Base-by-base conservation (phyloP, 345 rosid species). In the Pugionium dolabratum region DNA sequence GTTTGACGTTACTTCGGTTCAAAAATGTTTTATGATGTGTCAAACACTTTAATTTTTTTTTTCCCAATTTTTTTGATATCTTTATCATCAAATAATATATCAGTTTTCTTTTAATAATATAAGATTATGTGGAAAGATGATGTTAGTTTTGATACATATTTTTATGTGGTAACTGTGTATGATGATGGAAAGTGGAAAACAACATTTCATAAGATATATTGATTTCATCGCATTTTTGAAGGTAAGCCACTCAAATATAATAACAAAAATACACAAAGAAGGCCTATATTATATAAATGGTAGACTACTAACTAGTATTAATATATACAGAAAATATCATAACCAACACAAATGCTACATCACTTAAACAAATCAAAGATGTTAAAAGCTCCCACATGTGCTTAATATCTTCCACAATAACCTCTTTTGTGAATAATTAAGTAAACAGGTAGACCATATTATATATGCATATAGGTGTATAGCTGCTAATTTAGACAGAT, bases 351-450 rank as follows among this genome's bases (percentile, higher is more conserved):
- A 54, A 28, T 69, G 10, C 6, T 42, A 42, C 10, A 32, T 42
- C 18, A 50, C 9, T 35, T 33, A 33, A 43, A 29, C 6, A 34
- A 59, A 29, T 36, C 53, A n/a, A 43, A 46, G 54, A 64, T 35
- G 55, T 37, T 54, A 30, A 37, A 62, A 54, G 56, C 50, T 54
- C 39, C 27, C 55, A 8, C 56, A 70, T 62, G 58, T 71, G 75
- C 64, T 9, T 50, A 47, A 33, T 32, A 62, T 58, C 62, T 46
- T 47, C 52, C 39, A 63, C 64, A 10, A 5, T 47, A 63, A 55
- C 41, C 51, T 44, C 6, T 33, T 70, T 43, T 54, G n/a, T 30
- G 18, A 54, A 55, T 55, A 47, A 63, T 33, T 57, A 46, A 54
- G 10, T 28, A 46, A 37, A 25, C 33, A 48, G 54, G 39, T 54